A percentile compares a stretch with the other conserved stretches of the same genome.
Conservation (phyloP, 2,329 filamentous ascomycete genomes). For the Trichoderma koningii region DNA sequence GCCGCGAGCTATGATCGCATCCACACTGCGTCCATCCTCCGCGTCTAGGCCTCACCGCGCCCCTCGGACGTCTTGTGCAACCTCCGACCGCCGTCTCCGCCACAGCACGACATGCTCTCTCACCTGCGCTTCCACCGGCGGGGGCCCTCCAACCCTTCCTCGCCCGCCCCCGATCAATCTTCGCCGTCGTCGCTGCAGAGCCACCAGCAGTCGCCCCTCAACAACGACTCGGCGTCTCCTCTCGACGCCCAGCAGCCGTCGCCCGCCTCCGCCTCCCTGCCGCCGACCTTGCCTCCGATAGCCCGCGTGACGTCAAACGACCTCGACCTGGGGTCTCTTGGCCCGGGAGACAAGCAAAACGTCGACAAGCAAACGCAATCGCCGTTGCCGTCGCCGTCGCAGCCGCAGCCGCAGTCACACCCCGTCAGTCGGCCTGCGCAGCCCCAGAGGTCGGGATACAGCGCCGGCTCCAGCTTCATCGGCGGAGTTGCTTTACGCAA, state of each 20-base stretch:
- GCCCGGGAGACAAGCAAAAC: constrained; percentile 33
- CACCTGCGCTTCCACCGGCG: constrained; percentile 62
- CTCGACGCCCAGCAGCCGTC: constrained; percentile 42
- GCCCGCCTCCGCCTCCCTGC: constrained; percentile 43
- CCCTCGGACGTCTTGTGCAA: constrained; percentile 18
- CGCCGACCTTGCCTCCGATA: constrained; percentile 56
- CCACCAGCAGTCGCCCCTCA: constrained; percentile 46
- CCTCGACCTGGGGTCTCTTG: constrained; percentile 29
- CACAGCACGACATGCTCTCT: constrained; percentile 48
- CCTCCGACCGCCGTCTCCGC: background rate
- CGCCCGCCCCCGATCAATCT: constrained; percentile 53
- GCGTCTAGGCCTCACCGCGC: constrained; percentile 2
- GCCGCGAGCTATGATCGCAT: constrained; percentile 26
- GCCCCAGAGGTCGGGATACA: constrained; percentile 40
- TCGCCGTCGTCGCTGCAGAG: constrained; percentile 43
- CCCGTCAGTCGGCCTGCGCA: constrained; percentile 35
- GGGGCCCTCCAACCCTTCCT: constrained; percentile 57
- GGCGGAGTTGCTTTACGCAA: constrained; percentile 58
- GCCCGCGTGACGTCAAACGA: constrained; percentile 50
- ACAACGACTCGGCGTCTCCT: constrained; percentile 44
- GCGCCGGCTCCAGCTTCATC: constrained; percentile 51
- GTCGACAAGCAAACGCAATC: constrained; percentile 30
- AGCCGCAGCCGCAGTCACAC: constrained; percentile 25
- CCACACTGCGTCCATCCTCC: constrained; percentile 18
- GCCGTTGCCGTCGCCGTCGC: constrained; percentile 27